Percentiles rank a stretch among this genome's conserved stretches.
Evolutionary conservation across 1,284 basidiomycete genomes (phyloP).

Genomic region (Marasmius sp.): DNA sequence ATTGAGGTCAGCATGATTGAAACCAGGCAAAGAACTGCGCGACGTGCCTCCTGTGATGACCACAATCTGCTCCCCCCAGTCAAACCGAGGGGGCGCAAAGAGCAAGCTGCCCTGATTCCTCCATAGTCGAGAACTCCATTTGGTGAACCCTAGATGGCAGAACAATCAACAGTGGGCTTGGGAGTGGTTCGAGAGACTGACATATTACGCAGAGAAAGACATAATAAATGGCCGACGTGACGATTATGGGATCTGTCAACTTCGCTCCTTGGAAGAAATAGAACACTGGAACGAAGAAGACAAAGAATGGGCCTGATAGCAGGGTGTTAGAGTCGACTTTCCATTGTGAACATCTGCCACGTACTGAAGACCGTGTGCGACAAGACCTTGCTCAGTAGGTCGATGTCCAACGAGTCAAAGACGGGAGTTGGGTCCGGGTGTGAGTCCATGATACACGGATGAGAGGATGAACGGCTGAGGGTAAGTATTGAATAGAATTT

Average conservation of each 20-base stretch:
- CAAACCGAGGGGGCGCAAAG: conserved; percentile 56
- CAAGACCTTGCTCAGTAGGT: conserved; percentile 75
- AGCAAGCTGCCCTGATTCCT: conserved; percentile 70
- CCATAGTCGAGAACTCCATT: conserved; percentile 70
- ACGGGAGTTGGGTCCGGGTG: conserved; percentile 36
- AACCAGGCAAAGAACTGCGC: neutral
- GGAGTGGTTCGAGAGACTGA: conserved; percentile 37
- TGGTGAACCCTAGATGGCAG: conserved; percentile 54
- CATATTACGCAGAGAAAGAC: conserved; percentile 60
- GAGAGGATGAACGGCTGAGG: too few relatives aligned
- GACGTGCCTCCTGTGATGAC: conserved; percentile 84
- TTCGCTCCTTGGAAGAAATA: conserved; percentile 68
- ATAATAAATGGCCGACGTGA: conserved; percentile 54
- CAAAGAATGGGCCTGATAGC: conserved; percentile 76
- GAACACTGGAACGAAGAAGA: conserved; percentile 74
- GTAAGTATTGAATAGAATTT: neutral
- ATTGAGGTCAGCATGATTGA: conserved; percentile 5
- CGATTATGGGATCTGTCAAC: conserved; percentile 49
- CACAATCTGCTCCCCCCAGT: conserved; percentile 86
- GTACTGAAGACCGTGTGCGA: conserved; percentile 75
- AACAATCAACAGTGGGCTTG: neutral
- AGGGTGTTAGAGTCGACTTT: conserved; percentile 9
- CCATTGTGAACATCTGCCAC: conserved; percentile 22
- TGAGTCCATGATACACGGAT: conserved; percentile 15
- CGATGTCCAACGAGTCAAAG: conserved; percentile 69